Evolutionary conservation across 345 rosid species (phyloP), one percentile per base, ranked within the genome.

Genomic region (Populus deltoides): DNA sequence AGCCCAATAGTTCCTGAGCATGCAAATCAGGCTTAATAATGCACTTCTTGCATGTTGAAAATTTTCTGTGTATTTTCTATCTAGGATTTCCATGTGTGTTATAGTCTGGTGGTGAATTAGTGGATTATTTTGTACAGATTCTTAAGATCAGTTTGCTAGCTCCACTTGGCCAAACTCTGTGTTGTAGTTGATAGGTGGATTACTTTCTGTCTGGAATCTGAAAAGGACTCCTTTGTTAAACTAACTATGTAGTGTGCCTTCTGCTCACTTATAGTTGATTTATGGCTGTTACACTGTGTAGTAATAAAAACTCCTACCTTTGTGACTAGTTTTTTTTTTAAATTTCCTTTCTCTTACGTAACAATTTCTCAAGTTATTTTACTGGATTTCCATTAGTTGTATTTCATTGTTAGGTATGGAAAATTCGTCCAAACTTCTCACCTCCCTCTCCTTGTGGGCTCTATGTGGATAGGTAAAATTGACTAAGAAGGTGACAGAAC

Each of bases 401-500:
- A 39, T 49, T 49, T 75, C 59, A 8, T n/a, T 59, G 66, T 77
- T 65, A 33, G 70, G 59, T 27, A 57, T 24, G 57, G 27, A 45
- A 72, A 33, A 35, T 53, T 53, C 24, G 13, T 15, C 31, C 25
- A 47, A 22, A 36, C 13, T 15, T 55, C 49, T 61, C 61, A 27
- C 27, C 57, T 41, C 33, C 17, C 43, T 22, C 22, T 75, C 15
- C 10, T 67, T 69, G 67, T 69, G 53, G 2, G 61, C 83, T 45
- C 81, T 73, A 49, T 57, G 71, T 72, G 71, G 63, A 78, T 78
- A 96, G 99, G 90, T 87, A 24, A 85, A 88, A 81, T 86, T 97
- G 88, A 92, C 92, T 61, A 94, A 92, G 89, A 97, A 89, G 82
- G 98, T 97, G 76, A 97, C 98, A 8, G 98, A 90, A 81, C 98